phyloP scores from a whole-genome alignment of 108 stramenopile genomes.

The Mayamaea pseudoterrestris region DNA sequence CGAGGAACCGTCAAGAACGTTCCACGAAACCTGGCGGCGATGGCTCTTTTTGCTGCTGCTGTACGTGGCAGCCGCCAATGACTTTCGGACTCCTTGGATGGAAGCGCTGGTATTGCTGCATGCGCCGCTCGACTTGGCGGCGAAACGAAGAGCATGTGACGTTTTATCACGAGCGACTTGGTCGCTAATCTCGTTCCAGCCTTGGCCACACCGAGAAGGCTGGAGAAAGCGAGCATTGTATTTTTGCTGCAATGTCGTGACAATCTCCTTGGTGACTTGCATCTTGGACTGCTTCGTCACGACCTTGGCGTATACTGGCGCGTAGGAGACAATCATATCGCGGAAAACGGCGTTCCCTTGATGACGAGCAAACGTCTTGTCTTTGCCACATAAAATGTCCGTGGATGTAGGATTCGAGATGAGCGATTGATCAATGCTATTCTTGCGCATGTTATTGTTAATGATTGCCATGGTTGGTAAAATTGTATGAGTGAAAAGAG shows the following conservation, averaged over 20 bases:
- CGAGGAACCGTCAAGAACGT: no score
- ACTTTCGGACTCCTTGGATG: no score
- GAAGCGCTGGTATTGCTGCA: no score
- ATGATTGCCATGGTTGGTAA: background rate
- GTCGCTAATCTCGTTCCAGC: constrained; percentile 29
- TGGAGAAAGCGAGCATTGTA: constrained; percentile 19
- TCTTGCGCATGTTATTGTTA: background rate
- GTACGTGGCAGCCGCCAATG: no score
- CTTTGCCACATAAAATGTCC: constrained; percentile 26
- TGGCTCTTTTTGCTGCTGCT: no score
- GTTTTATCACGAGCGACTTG: constrained; percentile 35
- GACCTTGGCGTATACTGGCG: constrained; percentile 10
- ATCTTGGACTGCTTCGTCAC: constrained; percentile 36
- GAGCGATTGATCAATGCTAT: background rate
- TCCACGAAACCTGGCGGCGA: no score
- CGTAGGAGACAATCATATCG: constrained; percentile 5
- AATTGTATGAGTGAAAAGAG: no score
- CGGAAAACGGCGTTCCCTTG: constrained; percentile 27
- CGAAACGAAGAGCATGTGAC: constrained; percentile 31
- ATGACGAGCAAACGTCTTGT: constrained; percentile 16
- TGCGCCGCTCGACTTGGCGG: no score
- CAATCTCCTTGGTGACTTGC: constrained; percentile 31
- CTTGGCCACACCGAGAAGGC: constrained; percentile 9
- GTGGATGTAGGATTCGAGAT: background rate
- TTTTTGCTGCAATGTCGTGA: constrained; percentile 7